Conservation (phyloP, 1,139 yeast genomes). For the Suhomyces choctaworum region DNA sequence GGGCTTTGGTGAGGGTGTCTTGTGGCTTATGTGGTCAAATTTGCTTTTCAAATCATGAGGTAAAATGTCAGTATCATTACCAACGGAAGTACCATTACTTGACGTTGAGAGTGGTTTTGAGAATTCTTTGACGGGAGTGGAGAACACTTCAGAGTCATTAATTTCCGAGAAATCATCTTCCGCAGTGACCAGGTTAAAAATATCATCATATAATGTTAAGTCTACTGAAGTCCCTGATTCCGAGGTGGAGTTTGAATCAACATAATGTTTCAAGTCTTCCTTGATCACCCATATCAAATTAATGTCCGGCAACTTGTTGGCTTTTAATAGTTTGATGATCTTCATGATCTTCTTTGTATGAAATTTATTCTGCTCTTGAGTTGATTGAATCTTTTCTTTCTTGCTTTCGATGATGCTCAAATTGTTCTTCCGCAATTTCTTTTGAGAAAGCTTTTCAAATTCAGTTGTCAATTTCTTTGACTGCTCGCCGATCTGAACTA, state of each 20-base stretch:
- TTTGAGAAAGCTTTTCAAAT: conserved; percentile 40
- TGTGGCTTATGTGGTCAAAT: neutral
- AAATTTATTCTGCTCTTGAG: conserved; percentile 36
- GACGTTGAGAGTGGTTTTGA: conserved; percentile 8
- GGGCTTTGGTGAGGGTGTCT: conserved; percentile 15
- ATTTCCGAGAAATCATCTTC: conserved; percentile 16
- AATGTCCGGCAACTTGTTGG: conserved; percentile 33
- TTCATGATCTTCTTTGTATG: conserved; percentile 41
- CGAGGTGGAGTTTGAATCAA: conserved; percentile 37
- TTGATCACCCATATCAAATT: conserved; percentile 39
- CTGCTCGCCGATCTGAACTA: conserved; percentile 28
- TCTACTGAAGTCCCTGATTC: conserved; percentile 44
- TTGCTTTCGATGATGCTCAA: conserved; percentile 40
- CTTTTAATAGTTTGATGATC: conserved; percentile 34
- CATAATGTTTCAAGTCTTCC: conserved; percentile 42
- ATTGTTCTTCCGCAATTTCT: conserved; percentile 44
- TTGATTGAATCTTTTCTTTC: conserved; percentile 45
- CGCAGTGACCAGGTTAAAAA: conserved; percentile 27
- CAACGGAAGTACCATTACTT: conserved; percentile 5
- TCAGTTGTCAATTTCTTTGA: conserved; percentile 35
- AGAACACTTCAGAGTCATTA: conserved; percentile 15
- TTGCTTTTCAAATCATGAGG: neutral
- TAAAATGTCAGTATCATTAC: neutral
- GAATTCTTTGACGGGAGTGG: conserved; percentile 13
- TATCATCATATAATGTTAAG: conserved; percentile 44